Percentiles rank a stretch among this genome's conserved stretches.
Conservation (phyloP, 208 protist species). For the Wallacemonas collosoma region DNA sequence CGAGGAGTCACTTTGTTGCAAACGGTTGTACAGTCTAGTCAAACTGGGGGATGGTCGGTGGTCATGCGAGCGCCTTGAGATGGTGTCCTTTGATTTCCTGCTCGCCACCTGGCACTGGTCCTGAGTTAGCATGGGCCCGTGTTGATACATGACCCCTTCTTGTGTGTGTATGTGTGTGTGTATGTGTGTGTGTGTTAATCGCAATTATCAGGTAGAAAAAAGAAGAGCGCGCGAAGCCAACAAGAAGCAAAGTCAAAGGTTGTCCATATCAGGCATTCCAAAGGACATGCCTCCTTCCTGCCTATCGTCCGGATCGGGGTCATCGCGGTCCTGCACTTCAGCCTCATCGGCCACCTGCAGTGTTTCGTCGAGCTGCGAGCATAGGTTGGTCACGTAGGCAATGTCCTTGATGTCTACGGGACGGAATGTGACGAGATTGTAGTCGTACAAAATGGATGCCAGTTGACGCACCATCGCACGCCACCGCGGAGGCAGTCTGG, state of each 20-base stretch:
- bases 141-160: no score
- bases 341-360: slow-evolving; percentile 88
- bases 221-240: slow-evolving; percentile 3
- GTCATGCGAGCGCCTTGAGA: no score
- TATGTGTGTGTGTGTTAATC: slow-evolving; percentile 8
- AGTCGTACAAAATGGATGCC: slow-evolving; percentile 71
- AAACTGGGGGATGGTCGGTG: no score
- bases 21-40: no score
- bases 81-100: no score
- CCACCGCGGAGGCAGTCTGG: slow-evolving; percentile 60
- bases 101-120: no score
- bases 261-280: slow-evolving; percentile 8
- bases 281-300: slow-evolving; percentile 14
- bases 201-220: slow-evolving; percentile 16
- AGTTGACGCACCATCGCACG: slow-evolving; percentile 73
- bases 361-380: slow-evolving; percentile 74
- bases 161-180: not conserved
- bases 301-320: slow-evolving; percentile 17
- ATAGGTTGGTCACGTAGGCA: slow-evolving; percentile 73
- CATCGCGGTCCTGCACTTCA: slow-evolving; percentile 81
- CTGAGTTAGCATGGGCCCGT: no score
- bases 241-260: slow-evolving; percentile 8
- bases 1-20: no score
- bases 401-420: slow-evolving; percentile 80
- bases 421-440: slow-evolving; percentile 82